A percentile compares a stretch with the other conserved stretches of the same genome.
These are phyloP conservation scores for Sanghuangporus baumii DNA, from an alignment of 1,284 basidiomycete genomes.

Conservation along the genomic window DNA sequence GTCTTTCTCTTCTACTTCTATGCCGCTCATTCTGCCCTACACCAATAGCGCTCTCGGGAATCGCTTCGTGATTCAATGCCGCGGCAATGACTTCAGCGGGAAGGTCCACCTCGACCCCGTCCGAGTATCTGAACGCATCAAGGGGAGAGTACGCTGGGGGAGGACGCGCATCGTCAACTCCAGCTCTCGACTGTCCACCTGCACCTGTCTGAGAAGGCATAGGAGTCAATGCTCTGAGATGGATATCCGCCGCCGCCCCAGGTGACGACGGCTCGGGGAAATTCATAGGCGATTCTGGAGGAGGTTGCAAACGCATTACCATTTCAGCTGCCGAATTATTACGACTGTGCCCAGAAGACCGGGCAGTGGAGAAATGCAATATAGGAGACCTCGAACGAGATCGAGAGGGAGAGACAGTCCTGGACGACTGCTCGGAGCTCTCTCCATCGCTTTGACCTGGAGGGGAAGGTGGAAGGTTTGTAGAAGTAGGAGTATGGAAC, in stretches of 20 bases:
- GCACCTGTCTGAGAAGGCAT: conserved; percentile 18
- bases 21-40: conserved; percentile 14
- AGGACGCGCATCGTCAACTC: conserved; percentile 38
- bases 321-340: conserved; percentile 38
- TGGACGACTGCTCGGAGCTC: conserved; percentile 38
- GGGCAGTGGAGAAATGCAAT: conserved; percentile 26
- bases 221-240: conserved; percentile 56
- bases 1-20: conserved; percentile 16
- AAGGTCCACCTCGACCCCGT: conserved; percentile 77
- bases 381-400: conserved; percentile 26
- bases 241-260: conserved; percentile 71
- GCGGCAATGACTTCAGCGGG: conserved; percentile 79
- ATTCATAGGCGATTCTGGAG: conserved; percentile 63
- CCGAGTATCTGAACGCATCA: conserved; percentile 72
- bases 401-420: conserved; percentile 35
- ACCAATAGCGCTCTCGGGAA: conserved; percentile 52
- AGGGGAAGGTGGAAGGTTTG: conserved; percentile 43
- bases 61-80: conserved; percentile 61
- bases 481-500: conserved; percentile 49
- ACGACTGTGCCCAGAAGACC: conserved; percentile 36
- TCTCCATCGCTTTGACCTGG: conserved; percentile 27
- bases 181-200: conserved; percentile 17
- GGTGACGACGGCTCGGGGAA: conserved; percentile 75
- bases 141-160: conserved; percentile 80
- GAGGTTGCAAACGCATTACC: conserved; percentile 63